A percentile compares a stretch with the other conserved stretches of the same genome.
phyloP scores from a whole-genome alignment of 306 rosid species.

The Casuarina cunninghamiana region DNA sequence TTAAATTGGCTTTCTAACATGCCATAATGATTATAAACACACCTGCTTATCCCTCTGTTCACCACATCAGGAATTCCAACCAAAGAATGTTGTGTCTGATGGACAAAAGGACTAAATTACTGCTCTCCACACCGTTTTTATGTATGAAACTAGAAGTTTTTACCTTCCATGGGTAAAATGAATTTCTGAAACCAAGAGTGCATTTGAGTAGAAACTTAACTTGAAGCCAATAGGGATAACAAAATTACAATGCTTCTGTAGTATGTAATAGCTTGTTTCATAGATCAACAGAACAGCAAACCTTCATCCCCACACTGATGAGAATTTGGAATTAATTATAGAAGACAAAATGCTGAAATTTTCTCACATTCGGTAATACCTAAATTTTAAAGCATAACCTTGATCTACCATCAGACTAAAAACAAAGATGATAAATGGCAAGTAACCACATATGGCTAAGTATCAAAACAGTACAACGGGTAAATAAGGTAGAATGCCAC shows the following conservation, averaged over 20 bases:
- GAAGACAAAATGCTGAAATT: neutral
- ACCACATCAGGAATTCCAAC: neutral
- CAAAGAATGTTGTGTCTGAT: neutral
- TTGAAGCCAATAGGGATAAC: neutral
- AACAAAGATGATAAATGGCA: slow-evolving; percentile 16
- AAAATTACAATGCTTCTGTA: neutral
- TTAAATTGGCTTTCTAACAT: no score
- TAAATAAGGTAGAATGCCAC: slow-evolving; percentile 21
- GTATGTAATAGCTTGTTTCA: neutral
- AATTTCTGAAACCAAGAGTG: neutral
- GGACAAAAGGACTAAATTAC: neutral
- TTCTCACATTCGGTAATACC: slow-evolving; percentile 12
- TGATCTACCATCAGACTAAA: slow-evolving; percentile 25
- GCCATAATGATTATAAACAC: no score
- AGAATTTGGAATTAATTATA: neutral
- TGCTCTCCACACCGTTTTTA: neutral
- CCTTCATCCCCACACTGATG: neutral
- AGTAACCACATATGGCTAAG: neutral
- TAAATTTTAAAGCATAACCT: slow-evolving; percentile 11
- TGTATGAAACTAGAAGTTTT: neutral
- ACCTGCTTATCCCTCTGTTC: no score
- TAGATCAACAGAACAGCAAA: neutral
- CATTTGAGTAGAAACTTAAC: no score
- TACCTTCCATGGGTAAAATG: no score
- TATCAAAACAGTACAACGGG: neutral